Evolutionary conservation across 1,284 basidiomycete genomes (phyloP).

Genomic region (Fistulina hepatica): DNA sequence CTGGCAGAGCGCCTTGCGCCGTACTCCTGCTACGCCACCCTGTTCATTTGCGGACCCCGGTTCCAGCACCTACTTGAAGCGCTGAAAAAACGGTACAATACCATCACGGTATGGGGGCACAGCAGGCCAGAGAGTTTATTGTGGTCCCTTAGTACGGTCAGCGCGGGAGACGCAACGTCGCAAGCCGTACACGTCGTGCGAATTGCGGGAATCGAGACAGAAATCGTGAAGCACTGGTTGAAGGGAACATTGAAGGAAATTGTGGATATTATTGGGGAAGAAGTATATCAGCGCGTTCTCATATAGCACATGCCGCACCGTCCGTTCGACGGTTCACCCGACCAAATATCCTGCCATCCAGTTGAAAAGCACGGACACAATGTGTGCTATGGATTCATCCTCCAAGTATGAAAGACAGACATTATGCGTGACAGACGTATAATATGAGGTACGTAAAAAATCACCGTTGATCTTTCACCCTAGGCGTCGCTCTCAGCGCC

Average conservation of each 20-base stretch:
- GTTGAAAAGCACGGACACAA: too few species aligned
- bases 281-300: slow-evolving; percentile 56
- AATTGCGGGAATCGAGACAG: slow-evolving; percentile 62
- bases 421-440: too few species aligned
- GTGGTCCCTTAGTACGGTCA: slow-evolving; percentile 65
- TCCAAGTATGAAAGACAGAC: too few species aligned
- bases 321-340: too few species aligned
- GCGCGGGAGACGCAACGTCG: slow-evolving; percentile 30
- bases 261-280: slow-evolving; percentile 46
- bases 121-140: slow-evolving; percentile 44
- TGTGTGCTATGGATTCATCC: too few species aligned
- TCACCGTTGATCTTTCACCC: slow-evolving; percentile 40
- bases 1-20: slow-evolving; percentile 58
- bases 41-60: slow-evolving; percentile 63
- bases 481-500: too few species aligned
- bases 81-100: slow-evolving; percentile 39
- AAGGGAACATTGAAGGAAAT: slow-evolving; percentile 37
- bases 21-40: slow-evolving; percentile 78
- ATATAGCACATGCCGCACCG: too few species aligned
- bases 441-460: too few species aligned
- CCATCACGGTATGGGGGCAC: slow-evolving; percentile 52
- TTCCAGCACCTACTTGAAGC: slow-evolving; percentile 33
- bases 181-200: too few species aligned
- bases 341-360: too few species aligned
- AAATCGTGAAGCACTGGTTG: slow-evolving; percentile 65